phyloP scores from a whole-genome alignment of 2,329 filamentous ascomycete species.

The Pseudocercospora eumusae region DNA sequence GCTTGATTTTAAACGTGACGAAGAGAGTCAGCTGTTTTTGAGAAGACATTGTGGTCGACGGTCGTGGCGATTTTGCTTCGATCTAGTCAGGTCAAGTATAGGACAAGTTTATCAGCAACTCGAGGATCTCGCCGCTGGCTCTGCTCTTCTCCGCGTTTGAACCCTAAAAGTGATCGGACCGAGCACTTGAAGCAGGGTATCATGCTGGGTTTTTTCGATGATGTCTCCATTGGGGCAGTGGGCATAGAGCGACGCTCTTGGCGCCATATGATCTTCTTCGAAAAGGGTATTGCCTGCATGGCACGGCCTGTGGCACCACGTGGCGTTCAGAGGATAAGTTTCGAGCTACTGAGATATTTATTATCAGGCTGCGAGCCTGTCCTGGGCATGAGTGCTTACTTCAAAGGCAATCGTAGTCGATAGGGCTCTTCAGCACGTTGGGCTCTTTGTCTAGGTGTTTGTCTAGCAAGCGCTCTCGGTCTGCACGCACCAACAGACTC shows the following conservation, averaged over 20 bases:
- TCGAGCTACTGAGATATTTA: too few species aligned
- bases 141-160: neutral
- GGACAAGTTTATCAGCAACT: neutral
- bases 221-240: neutral
- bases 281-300: too few species aligned
- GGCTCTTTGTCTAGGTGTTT: neutral
- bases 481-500: neutral
- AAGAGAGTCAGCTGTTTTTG: conserved; percentile 27
- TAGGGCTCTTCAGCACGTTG: too few species aligned
- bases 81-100: neutral
- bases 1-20: conserved; percentile 30
- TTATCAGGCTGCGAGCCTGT: too few species aligned
- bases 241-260: too few species aligned
- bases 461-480: neutral
- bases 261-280: too few species aligned
- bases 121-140: neutral
- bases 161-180: neutral
- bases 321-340: too few species aligned
- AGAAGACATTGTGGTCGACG: neutral
- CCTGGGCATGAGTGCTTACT: too few species aligned
- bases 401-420: too few species aligned
- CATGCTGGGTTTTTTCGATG: neutral
- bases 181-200: neutral
- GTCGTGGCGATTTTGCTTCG: neutral
- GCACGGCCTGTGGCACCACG: too few species aligned